A percentile compares a stretch with the other conserved stretches of the same genome.
Conservation (phyloP, 352 stramenopile species). For the Pythium insidiosum region DNA sequence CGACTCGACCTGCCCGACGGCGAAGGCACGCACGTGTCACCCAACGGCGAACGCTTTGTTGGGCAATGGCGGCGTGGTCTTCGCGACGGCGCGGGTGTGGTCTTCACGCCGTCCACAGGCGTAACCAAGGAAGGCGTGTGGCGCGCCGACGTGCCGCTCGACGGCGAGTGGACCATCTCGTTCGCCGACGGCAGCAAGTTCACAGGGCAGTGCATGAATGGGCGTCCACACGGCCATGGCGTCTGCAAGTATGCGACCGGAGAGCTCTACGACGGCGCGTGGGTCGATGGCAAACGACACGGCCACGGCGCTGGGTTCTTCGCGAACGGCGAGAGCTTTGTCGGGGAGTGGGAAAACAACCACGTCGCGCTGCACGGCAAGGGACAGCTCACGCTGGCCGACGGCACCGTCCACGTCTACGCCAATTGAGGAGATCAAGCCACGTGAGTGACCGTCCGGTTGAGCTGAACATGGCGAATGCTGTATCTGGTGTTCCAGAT, state of each 20-base stretch:
- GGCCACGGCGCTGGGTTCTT: constrained; percentile 64
- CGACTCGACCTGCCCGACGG: constrained; percentile 40
- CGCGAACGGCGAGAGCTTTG: constrained; percentile 59
- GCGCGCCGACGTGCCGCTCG: constrained; percentile 39
- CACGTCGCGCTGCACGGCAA: constrained; percentile 72
- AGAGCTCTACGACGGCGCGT: constrained; percentile 79
- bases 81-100: constrained; percentile 39
- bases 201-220: constrained; percentile 50
- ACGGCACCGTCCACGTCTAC: constrained; percentile 71
- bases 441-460: neutral
- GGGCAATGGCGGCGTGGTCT: constrained; percentile 54
- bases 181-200: constrained; percentile 74
- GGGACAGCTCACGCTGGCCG: constrained; percentile 53
- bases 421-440: constrained; percentile 19
- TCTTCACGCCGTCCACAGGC: constrained; percentile 32
- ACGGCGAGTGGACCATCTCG: constrained; percentile 71
- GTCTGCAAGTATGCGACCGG: constrained; percentile 80
- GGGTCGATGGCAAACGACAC: constrained; percentile 75
- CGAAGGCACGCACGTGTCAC: constrained; percentile 51
- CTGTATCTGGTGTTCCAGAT: no score
- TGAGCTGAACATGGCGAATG: neutral
- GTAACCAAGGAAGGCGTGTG: constrained; percentile 66
- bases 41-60: constrained; percentile 53
- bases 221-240: constrained; percentile 55
- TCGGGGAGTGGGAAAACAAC: constrained; percentile 76